Percentiles rank a stretch among this genome's conserved stretches.
Conservation (phyloP, 192 early-diverging fungal species). For the Spizellomyces punctatus region DNA sequence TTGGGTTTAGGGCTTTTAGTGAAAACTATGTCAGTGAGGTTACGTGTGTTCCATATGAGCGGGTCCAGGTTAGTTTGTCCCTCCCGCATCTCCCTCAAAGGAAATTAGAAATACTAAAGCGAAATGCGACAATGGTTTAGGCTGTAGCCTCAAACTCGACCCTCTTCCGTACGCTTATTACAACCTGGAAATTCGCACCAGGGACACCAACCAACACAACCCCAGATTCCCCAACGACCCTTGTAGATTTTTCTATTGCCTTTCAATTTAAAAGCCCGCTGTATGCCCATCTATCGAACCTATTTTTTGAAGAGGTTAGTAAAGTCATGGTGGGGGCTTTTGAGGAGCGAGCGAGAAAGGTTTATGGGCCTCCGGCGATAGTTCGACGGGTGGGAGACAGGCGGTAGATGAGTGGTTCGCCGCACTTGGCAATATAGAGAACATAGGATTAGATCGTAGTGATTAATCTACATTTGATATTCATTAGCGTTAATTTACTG, state of each 20-base stretch:
- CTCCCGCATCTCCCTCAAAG: constrained; percentile 2
- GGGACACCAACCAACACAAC: constrained; percentile 36
- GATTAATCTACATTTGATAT: too few relatives aligned
- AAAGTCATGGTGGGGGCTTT: constrained; percentile 75
- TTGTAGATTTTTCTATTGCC: constrained; percentile 71
- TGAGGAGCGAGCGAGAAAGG: constrained; percentile 50
- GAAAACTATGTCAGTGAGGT: constrained; percentile 83
- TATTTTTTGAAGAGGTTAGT: constrained; percentile 81
- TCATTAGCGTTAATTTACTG: too few relatives aligned
- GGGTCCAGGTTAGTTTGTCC: constrained; percentile 58
- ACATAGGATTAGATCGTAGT: too few relatives aligned
- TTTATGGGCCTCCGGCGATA: constrained; percentile 49
- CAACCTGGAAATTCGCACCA: constrained; percentile 70
- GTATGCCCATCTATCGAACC: constrained; percentile 75
- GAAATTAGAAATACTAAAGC: neutral
- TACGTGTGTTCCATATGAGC: constrained; percentile 60
- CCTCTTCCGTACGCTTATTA: constrained; percentile 67
- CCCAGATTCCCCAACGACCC: constrained; percentile 22
- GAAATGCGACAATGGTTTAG: constrained; percentile 28
- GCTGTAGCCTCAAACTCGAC: constrained; percentile 59
- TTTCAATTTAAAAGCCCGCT: constrained; percentile 84
- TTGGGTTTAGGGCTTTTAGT: constrained; percentile 77
- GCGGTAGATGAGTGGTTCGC: too few relatives aligned
- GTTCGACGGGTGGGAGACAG: neutral
- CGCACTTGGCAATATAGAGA: too few relatives aligned